Conservation (phyloP, 805 yeast species). For the Pichia ethanolica region DNA sequence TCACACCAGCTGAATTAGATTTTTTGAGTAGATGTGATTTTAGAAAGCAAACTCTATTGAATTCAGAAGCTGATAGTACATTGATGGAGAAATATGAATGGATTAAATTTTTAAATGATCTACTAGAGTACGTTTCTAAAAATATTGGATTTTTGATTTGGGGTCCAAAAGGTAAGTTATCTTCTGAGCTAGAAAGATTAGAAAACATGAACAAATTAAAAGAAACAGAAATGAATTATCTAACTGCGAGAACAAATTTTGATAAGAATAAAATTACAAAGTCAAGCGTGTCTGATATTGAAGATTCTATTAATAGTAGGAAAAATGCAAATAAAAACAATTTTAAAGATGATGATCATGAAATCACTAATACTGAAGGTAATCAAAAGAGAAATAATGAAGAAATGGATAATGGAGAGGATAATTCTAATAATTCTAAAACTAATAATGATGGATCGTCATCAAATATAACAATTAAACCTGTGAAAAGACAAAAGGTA, state of each 20-base stretch:
- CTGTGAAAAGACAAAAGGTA: constrained; percentile 14
- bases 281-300: too few species aligned
- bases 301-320: too few species aligned
- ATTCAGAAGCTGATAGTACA: constrained; percentile 38
- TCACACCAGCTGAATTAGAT: constrained; percentile 74
- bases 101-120: constrained; percentile 72
- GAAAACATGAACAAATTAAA: neutral
- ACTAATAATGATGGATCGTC: neutral
- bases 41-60: constrained; percentile 55
- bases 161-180: constrained; percentile 42
- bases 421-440: neutral
- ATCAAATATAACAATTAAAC: neutral
- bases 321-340: too few species aligned
- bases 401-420: neutral
- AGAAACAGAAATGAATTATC: too few species aligned
- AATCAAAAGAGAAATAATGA: too few species aligned
- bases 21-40: constrained; percentile 68
- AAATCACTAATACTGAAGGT: too few species aligned
- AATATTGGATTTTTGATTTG: constrained; percentile 66
- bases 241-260: neutral
- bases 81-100: constrained; percentile 75
- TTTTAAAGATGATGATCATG: neutral
- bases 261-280: neutral
- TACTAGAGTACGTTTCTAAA: constrained; percentile 70
- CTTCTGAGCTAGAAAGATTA: constrained; percentile 18